Conservation (phyloP, 352 stramenopile species). For the Pythium guiyangense region DNA sequence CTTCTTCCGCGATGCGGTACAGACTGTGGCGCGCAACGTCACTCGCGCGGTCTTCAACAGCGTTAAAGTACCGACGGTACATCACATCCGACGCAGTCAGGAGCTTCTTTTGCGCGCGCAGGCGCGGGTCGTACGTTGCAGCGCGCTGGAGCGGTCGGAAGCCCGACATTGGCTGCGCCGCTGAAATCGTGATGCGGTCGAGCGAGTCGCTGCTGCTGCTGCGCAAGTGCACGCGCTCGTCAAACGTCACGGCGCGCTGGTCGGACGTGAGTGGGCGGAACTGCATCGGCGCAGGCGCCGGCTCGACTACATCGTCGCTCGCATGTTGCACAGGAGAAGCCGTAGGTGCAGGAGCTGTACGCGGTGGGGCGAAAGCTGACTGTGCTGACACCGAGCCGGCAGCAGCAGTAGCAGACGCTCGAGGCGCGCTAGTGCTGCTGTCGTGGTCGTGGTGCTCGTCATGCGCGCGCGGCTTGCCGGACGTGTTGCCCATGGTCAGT, state of each 20-base stretch:
- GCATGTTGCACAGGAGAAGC: too few species aligned
- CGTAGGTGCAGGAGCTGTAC: too few species aligned
- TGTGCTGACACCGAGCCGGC: too few species aligned
- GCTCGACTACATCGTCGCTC: too few species aligned
- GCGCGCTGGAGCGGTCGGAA: constrained; percentile 75
- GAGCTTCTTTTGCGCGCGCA: constrained; percentile 50
- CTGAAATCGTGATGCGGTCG: constrained; percentile 39
- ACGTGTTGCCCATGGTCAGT: too few species aligned
- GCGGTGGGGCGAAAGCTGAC: too few species aligned
- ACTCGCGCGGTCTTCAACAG: constrained; percentile 49
- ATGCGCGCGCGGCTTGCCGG: too few species aligned
- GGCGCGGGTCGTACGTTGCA: constrained; percentile 71
- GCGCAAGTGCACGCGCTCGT: constrained; percentile 74
- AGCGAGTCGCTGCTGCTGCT: constrained; percentile 1
- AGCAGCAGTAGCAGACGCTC: too few species aligned
- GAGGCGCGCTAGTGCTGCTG: too few species aligned
- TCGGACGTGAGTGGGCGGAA: constrained; percentile 67
- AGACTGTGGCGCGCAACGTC: constrained; percentile 27
- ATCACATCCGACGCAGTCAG: constrained; percentile 77
- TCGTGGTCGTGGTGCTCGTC: too few species aligned
- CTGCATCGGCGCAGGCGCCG: too few species aligned
- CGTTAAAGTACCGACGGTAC: constrained; percentile 82
- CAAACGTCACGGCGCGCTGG: constrained; percentile 78
- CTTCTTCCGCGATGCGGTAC: constrained; percentile 47
- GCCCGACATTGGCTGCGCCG: constrained; percentile 44